Evolutionary conservation across 208 protist genomes (phyloP).

Genomic region (Spongospora subterranea): DNA sequence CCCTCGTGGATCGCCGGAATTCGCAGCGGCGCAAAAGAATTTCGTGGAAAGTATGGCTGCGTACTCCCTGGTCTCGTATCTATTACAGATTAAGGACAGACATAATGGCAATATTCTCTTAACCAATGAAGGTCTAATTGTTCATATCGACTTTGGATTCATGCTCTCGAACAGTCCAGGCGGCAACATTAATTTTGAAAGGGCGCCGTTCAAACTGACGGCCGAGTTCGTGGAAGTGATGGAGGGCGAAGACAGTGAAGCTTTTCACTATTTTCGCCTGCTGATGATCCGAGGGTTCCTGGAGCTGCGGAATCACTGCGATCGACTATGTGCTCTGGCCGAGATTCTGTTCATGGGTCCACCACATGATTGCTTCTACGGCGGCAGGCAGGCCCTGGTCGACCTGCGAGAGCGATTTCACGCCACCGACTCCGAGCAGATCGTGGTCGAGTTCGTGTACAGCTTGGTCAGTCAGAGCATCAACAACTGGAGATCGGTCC

Average conservation of each 20-base stretch:
- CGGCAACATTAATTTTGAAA: slow-evolving; percentile 82
- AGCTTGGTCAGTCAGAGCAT: slow-evolving; percentile 53
- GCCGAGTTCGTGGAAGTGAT: slow-evolving; percentile 61
- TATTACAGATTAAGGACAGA: slow-evolving; percentile 77
- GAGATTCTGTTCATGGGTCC: slow-evolving; percentile 55
- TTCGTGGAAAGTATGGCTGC: slow-evolving; percentile 91
- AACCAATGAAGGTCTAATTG: slow-evolving; percentile 81
- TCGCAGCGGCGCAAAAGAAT: slow-evolving; percentile 69
- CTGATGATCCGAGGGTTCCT: slow-evolving; percentile 64
- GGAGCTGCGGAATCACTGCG: slow-evolving; percentile 60
- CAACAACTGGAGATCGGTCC: slow-evolving; percentile 67
- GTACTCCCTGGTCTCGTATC: slow-evolving; percentile 90
- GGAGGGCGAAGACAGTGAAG: slow-evolving; percentile 60
- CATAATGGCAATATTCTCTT: slow-evolving; percentile 89
- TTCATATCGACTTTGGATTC: slow-evolving; percentile 98
- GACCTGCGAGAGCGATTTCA: slow-evolving; percentile 35
- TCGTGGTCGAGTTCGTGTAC: slow-evolving; percentile 57
- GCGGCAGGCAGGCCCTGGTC: slow-evolving; percentile 16
- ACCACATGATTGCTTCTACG: slow-evolving; percentile 53
- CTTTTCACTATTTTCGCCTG: slow-evolving; percentile 65
- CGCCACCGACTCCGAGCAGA: slow-evolving; percentile 42
- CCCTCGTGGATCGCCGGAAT: slow-evolving; percentile 29
- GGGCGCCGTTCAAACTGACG: slow-evolving; percentile 75
- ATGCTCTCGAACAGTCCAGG: slow-evolving; percentile 90
- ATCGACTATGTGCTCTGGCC: slow-evolving; percentile 39